Percentiles rank a stretch among this genome's conserved stretches.
Evolutionary conservation across 139 green algal species (phyloP).

Genomic region (Chlorella sp.): DNA sequence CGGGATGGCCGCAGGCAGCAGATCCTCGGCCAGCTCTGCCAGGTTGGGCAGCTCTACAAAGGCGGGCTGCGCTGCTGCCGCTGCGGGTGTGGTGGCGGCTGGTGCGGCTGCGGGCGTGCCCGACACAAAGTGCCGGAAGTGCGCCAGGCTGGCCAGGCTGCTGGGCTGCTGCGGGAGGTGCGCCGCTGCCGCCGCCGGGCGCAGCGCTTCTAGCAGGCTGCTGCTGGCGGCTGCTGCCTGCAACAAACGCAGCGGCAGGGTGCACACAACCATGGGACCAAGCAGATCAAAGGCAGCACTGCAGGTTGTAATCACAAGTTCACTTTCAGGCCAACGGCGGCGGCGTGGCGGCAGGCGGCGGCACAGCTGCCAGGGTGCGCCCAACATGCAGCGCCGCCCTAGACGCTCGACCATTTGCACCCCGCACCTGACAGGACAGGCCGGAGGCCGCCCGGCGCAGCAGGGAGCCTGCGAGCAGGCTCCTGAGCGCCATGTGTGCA

Average conservation of each 20-base stretch:
- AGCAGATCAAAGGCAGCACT: background rate
- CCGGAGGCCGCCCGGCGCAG: constrained; percentile 1
- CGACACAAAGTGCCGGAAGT: background rate
- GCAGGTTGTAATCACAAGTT: background rate
- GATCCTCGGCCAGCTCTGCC: background rate
- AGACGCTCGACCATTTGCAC: too few relatives aligned
- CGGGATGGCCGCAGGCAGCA: background rate
- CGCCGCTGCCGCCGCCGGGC: background rate
- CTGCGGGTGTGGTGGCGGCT: background rate
- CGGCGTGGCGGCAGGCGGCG: background rate
- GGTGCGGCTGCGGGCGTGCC: background rate
- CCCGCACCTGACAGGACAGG: background rate
- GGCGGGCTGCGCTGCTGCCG: constrained; percentile 16
- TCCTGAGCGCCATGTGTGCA: constrained; percentile 10
- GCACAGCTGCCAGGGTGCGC: background rate
- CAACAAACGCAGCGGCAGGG: too few relatives aligned
- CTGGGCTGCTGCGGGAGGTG: constrained; percentile 2
- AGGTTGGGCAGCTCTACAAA: background rate
- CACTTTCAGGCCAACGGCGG: too few relatives aligned
- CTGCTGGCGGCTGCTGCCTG: background rate
- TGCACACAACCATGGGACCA: too few relatives aligned
- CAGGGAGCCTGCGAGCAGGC: background rate
- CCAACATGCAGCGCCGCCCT: background rate
- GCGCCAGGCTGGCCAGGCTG: background rate
- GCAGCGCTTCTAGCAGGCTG: background rate